Base-by-base conservation (phyloP, 164 flowering plant species). In the Vitis cinerea region DNA sequence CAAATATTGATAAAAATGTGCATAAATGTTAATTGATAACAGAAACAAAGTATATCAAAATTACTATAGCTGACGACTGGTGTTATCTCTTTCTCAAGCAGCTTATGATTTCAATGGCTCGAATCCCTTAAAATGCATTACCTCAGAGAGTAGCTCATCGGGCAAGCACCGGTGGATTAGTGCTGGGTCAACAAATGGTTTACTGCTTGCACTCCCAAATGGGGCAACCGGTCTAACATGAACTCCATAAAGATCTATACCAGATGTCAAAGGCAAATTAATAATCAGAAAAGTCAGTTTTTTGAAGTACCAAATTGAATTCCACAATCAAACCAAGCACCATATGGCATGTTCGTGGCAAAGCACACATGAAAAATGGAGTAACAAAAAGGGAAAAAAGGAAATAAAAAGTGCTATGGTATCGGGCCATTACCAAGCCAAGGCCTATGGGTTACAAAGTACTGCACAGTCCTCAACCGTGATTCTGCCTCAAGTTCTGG, bases 61-160 rank as follows among this genome's bases (percentile, higher is more conserved):
- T 23, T 23, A 23, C 27, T 23, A 2, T 23, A 23, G 27, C 27
- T 23, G 27, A 2, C 0, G 27, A 1, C 27, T 23, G 2, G 44
- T 37, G 17, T n/a, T 61, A 30, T 61, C 49, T 61, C 44, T 8
- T 61, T 30, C 7, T 31, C n/a, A 61, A 37, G 44, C 44, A 37
- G 7, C 44, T 23, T 37, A 37, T 37, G 44, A 29, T 4, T 50
- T 23, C 19, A 37, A 14, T 14, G 12, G 62, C 9, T 29, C 1
- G 27, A 23, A 15, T 4, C 31, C 37, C 16, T 12, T 7, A 59
- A 17, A 23, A 23, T 8, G 13, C 10, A 66, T 50, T 84, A 92
- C 98, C 97, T 92, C 97, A 62, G 75, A 80, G 63, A 94, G 93
- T 64, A 94, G 81, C 81, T 94, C 97, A 78, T 92, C 97, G 7